phyloP scores from a whole-genome alignment of 371 early-diverging fungal species.

The Zychaea mexicana region DNA sequence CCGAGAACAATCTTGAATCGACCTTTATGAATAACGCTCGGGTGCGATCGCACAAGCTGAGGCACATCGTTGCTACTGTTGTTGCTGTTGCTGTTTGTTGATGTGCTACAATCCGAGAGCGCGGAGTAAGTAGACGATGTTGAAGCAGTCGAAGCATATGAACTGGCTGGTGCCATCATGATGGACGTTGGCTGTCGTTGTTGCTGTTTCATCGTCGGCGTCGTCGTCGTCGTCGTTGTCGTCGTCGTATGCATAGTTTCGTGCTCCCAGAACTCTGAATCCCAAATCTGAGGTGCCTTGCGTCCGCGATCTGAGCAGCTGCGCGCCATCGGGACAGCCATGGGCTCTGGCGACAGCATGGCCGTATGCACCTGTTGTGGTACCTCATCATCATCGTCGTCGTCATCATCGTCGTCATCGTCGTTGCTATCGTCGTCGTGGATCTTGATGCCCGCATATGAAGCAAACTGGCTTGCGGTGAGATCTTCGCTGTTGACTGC shows the following conservation, averaged over 20 bases:
- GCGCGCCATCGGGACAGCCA: slow-evolving; percentile 10
- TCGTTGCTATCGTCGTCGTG: slow-evolving; percentile 13
- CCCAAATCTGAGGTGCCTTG: slow-evolving; percentile 42
- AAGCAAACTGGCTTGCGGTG: slow-evolving; percentile 51
- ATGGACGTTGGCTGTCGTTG: slow-evolving; percentile 1
- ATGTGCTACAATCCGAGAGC: not conserved
- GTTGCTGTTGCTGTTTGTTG: slow-evolving; percentile 5
- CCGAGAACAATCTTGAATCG: slow-evolving; percentile 47
- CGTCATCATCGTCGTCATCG: slow-evolving; percentile 13
- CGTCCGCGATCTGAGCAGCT: slow-evolving; percentile 12
- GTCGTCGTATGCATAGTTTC: not conserved
- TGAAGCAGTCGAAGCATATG: slow-evolving; percentile 3
- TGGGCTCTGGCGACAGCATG: not conserved
- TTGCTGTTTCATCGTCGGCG: slow-evolving; percentile 2
- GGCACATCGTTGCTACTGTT: not conserved
- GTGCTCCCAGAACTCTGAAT: slow-evolving; percentile 42
- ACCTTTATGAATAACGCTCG: slow-evolving; percentile 38
- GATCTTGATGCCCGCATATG: slow-evolving; percentile 43
- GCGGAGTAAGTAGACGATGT: slow-evolving; percentile 12
- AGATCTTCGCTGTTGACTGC: slow-evolving; percentile 29
- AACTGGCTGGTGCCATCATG: slow-evolving; percentile 4
- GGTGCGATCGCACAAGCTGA: slow-evolving; percentile 9
- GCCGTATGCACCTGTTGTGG: not conserved
- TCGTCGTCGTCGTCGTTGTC: slow-evolving; percentile 8
- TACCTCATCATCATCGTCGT: slow-evolving; percentile 11